Percentiles rank a stretch among this genome's conserved stretches.
Conservation (phyloP, 225 moss, liverwort and hornwort genomes). For the Polytrichum commune region DNA sequence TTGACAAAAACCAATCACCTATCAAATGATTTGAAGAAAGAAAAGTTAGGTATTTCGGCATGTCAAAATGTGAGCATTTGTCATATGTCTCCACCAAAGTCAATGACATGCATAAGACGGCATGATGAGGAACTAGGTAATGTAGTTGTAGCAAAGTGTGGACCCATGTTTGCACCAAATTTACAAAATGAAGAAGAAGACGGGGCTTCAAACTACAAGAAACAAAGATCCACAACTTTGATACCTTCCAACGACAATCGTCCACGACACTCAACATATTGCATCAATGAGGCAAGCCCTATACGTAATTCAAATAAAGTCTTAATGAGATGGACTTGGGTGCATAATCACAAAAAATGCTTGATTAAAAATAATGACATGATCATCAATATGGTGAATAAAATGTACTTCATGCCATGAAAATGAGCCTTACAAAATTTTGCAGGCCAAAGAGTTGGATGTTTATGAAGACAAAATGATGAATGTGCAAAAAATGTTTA, state of each 20-base stretch:
- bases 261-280: background rate
- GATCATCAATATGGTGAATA: background rate
- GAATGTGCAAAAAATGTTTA: slow-evolving; percentile 49
- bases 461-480: slow-evolving; percentile 43
- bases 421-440: background rate
- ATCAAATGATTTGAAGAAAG: background rate
- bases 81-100: slow-evolving; percentile 3
- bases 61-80: slow-evolving; percentile 15
- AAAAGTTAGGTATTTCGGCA: background rate
- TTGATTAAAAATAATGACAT: background rate
- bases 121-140: slow-evolving; percentile 24
- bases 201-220: background rate
- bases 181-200: slow-evolving; percentile 22
- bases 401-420: background rate
- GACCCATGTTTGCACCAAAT: slow-evolving; percentile 52
- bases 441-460: slow-evolving; percentile 24
- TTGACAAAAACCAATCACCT: background rate
- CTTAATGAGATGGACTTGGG: background rate
- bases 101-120: background rate
- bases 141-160: slow-evolving; percentile 35
- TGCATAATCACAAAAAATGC: background rate
- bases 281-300: slow-evolving; percentile 11
- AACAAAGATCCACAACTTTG: background rate
- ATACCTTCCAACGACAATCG: background rate
- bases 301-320: background rate